Base-by-base conservation (phyloP, 2,329 filamentous ascomycete species). In the Cordyceps cicadae region DNA sequence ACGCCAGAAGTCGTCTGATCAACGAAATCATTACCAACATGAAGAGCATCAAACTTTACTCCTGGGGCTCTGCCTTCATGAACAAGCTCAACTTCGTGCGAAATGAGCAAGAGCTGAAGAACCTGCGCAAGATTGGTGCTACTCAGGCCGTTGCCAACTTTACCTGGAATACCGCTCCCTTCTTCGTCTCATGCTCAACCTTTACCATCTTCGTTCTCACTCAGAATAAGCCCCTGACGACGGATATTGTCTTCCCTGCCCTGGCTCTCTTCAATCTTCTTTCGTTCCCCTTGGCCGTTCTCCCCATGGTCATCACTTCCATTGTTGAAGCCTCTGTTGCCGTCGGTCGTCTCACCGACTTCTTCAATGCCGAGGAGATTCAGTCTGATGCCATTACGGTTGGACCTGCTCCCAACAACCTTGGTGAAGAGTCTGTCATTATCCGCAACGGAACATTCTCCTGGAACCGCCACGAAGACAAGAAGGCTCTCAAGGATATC, bases 21-120 rank as follows among this genome's bases (percentile, higher is more conserved):
- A 95, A 93, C 7, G 94, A 99, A 74, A 99, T 99, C 66, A 80
- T 99, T 70, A 97, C 95, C 80, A 97, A 97, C 76, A 99, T 99
- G 90, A 99, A 99, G 79, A 96, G 92, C 71, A 94, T 99, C 79
- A 99, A 99, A 77, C 84, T 99, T 21, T 99, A 97, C 72, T 94
- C 94, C 34, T 99, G 94, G 94, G 93, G 92, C 37, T 88, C 87
- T 34, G 93, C 94, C 15, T 99, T 99, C 71, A 96, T 97, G 87
- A 94, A 92, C 75, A 96, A 96, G 76, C 85, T 99, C 62, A 97
- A 94, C 76, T 89, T 90, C 72, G 92, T 99, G 63, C 87, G 94
- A 74, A 99, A 99, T 75, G 94, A 99, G 69, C 85, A 91, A 68
- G 94, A 99, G 75, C 79, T 99, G 60, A 94, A 94, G 78, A 99